Evolutionary conservation across 2,329 filamentous ascomycete genomes (phyloP), one percentile per base, ranked within the genome.

Genomic region (Fusarium sarcochroum): DNA sequence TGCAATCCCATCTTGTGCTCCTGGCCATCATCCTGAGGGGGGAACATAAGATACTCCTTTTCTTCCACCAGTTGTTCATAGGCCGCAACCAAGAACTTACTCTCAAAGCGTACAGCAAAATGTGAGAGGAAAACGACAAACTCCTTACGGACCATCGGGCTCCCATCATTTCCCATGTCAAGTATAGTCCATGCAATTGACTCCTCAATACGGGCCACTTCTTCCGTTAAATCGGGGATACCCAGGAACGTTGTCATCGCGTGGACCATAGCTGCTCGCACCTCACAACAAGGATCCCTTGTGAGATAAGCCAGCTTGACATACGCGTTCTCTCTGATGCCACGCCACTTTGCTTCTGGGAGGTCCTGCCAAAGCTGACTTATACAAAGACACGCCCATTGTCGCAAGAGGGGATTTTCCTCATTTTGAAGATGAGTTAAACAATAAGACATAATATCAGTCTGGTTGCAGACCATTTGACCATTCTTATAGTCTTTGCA

Each of bases 381-480:
- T 65, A 99, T 89, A 80, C 95, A 98, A 10, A 99, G 85, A 76
- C 94, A 97, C 18, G 94, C 94, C 94, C 96, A 99, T 78, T 99
- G 96, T 38, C 96, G 88, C 47, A 99, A 83, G 11, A 99, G 83
- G 2, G 93, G 92, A 70, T 97, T 98, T 66, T 97, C 91, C 58
- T 91, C 88, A 76, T 98, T 96, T 63, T 89, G 87, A 40, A 98
- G 84, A 79, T 98, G 94, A 7, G 87, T 85, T 40, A 98, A 82
- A 76, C 95, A 98, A 72, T 91, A 95, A 37, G 91, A 90, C 83
- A 98, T 95, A 66, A 98, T 90, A 69, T 97, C 94, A 0, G 91
- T 92, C 70, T 93, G 93, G 71, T 98, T 90, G 76, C 94, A 98
- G 13, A 97, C 94, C 50, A 91, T 91, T 78, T 98, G 94, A 3